A percentile compares a stretch with the other conserved stretches of the same genome.
These are phyloP conservation scores for Micractinium conductrix DNA, from an alignment of 139 green algal species.

Conservation along the genomic window DNA sequence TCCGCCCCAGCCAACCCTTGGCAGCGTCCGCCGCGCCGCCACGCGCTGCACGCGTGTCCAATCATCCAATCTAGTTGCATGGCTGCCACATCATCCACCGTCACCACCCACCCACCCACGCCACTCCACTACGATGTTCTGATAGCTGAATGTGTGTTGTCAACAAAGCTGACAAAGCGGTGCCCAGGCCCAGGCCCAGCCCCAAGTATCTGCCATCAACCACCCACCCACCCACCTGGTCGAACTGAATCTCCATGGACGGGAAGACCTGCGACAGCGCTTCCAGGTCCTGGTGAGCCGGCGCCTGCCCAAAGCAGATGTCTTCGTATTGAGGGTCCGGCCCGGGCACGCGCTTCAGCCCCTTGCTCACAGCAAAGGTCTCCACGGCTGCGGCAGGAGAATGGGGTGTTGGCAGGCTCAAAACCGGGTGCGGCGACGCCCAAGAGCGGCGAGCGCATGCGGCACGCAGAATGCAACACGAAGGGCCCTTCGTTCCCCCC, in stretches of 20 bases:
- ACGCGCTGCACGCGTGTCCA: too few species aligned
- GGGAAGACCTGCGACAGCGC: slow-evolving; percentile 75
- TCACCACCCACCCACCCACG: too few species aligned
- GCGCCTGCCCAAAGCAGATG: slow-evolving; percentile 81
- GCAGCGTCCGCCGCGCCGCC: too few species aligned
- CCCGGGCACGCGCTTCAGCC: slow-evolving; percentile 36
- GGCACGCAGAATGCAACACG: neutral
- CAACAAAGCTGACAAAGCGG: too few species aligned
- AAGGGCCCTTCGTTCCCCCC: too few species aligned
- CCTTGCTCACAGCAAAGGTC: slow-evolving; percentile 4
- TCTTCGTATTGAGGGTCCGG: slow-evolving; percentile 82
- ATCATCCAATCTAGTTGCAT: too few species aligned
- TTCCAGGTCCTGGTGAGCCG: slow-evolving; percentile 37
- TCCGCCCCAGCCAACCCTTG: too few species aligned
- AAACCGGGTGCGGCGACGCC: neutral
- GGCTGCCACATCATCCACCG: too few species aligned
- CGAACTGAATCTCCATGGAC: slow-evolving; percentile 68
- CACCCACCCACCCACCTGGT: slow-evolving; percentile 21
- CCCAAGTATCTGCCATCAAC: too few species aligned
- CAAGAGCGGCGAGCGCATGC: neutral
- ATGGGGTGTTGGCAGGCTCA: neutral
- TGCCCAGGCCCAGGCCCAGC: too few species aligned
- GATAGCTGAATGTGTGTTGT: too few species aligned
- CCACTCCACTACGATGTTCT: too few species aligned
- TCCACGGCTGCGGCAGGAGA: slow-evolving; percentile 19